Base-by-base conservation (phyloP, 352 stramenopile genomes). In the Pythium periplocum region DNA sequence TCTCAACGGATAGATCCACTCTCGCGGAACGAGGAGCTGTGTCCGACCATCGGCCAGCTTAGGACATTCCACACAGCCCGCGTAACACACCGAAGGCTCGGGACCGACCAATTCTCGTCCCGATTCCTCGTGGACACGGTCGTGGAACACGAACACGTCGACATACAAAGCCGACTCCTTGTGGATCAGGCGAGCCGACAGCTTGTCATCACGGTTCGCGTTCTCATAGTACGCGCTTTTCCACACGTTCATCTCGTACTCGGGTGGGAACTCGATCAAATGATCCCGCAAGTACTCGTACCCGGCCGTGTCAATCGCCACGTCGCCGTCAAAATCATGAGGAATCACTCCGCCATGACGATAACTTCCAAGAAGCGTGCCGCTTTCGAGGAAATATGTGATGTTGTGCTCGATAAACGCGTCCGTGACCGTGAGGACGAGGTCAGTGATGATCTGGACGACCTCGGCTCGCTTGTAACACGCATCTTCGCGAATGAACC, bases 321-420 rank as follows among this genome's bases (percentile, higher is more conserved):
- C 36, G 49, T 75, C 66, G 17, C 53, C 62, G 51, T 75, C 66
- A 1, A 48, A 48, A 41, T 75, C 66, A 50, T 60, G 54, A 0
- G 51, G 48, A 11, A 73, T 72, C 7, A 75, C 51, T 35, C 56
- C 46, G 7, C 62, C 39, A 36, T 70, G 37, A 17, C 67, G 67
- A 39, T 60, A 63, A 17, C 59, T 40, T 30, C 67, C 67, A 2
- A 75, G 57, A 33, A 75, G 53, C 26, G 67, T 65, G 33, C 67
- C 67, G 31, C 57, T 69, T 31, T 75, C 67, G 11, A 75, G 46
- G 49, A 68, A 75, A 39, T 70, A 63, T 47, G 57, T 62, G 36
- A 73, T 44, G 42, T 58, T 55, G 48, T 72, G 48, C n/a, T 32
- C 36, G 4, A 48, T 49, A 30, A 73, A 68, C 26, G 55, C 42